Conservation (phyloP, 192 early-diverging fungal species). For the Spinellus fusiger region DNA sequence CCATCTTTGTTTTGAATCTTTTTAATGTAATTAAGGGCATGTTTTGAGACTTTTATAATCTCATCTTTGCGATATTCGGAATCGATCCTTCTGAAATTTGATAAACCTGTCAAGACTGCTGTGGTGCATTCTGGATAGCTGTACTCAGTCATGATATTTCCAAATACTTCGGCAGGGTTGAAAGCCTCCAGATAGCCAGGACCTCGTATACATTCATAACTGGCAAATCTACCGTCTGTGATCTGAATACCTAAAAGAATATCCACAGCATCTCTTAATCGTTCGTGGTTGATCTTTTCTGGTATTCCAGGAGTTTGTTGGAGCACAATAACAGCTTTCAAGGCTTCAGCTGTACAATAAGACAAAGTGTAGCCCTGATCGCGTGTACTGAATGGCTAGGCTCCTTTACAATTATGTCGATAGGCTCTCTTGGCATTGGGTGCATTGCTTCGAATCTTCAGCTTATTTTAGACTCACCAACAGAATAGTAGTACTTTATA, state of each 20-base stretch:
- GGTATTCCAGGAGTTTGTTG: conserved; percentile 55
- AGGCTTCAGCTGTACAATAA: conserved; percentile 90
- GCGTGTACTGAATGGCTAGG: conserved; percentile 94
- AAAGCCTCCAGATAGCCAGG: conserved; percentile 75
- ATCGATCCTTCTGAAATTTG: conserved; percentile 64
- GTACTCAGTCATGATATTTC: conserved; percentile 97
- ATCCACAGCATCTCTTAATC: conserved; percentile 85
- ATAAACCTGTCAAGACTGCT: conserved; percentile 80
- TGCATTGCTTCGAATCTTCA: conserved; percentile 71
- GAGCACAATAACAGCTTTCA: conserved; percentile 73
- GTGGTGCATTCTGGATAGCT: conserved; percentile 97
- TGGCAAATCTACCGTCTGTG: conserved; percentile 84
- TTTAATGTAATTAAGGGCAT: conserved; percentile 75
- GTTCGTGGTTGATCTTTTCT: conserved; percentile 57
- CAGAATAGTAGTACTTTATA: too few species aligned
- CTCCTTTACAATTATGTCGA: conserved; percentile 82
- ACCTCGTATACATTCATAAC: conserved; percentile 83
- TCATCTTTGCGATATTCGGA: conserved; percentile 78
- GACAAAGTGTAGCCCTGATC: conserved; percentile 94
- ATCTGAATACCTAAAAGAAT: conserved; percentile 92
- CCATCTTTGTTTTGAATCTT: conserved; percentile 74
- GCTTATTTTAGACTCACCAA: too few species aligned
- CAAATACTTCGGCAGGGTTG: conserved; percentile 98
- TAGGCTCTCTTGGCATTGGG: conserved; percentile 62
- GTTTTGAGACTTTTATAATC: conserved; percentile 51